A percentile compares a stretch with the other conserved stretches of the same genome.
phyloP scores from a whole-genome alignment of 2,329 filamentous ascomycete genomes.

The Fusarium drepaniforme region DNA sequence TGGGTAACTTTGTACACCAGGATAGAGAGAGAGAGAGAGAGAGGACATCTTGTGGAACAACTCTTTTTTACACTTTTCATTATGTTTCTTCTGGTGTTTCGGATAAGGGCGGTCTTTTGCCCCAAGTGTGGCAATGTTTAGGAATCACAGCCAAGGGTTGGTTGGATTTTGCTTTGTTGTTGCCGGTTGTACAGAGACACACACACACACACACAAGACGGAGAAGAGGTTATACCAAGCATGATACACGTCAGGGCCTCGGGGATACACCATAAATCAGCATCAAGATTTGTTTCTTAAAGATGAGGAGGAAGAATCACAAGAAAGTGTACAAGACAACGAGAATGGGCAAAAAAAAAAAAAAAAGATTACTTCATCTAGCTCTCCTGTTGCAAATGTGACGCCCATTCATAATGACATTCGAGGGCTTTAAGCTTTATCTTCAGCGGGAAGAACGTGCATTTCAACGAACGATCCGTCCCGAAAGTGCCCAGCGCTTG shows the following conservation, averaged over 20 bases:
- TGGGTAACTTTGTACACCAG: slow-evolving; percentile 22
- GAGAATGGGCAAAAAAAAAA: neutral
- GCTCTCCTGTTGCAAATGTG: neutral
- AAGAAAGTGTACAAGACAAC: slow-evolving; percentile 5
- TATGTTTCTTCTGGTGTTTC: slow-evolving; percentile 7
- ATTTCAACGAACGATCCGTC: slow-evolving; percentile 15
- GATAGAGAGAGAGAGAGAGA: slow-evolving; percentile 17
- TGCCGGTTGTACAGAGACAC: neutral
- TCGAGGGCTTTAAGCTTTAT: neutral
- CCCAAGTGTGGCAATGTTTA: slow-evolving; percentile 16
- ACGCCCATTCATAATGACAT: neutral
- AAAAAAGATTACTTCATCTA: neutral
- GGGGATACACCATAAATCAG: neutral
- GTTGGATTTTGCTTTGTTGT: slow-evolving; percentile 5
- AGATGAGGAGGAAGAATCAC: neutral
- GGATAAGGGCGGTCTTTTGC: slow-evolving; percentile 8
- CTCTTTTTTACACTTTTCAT: neutral
- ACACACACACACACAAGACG: neutral
- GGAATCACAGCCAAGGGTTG: slow-evolving; percentile 8
- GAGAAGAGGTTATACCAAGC: slow-evolving; percentile 9
- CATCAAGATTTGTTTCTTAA: neutral
- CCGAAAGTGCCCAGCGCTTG: neutral
- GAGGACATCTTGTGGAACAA: slow-evolving; percentile 21
- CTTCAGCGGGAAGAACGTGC: neutral
- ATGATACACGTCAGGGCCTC: neutral